A percentile compares a stretch with the other conserved stretches of the same genome.
Conservation (phyloP, 306 rosid genomes). For the Ormosia emarginata region DNA sequence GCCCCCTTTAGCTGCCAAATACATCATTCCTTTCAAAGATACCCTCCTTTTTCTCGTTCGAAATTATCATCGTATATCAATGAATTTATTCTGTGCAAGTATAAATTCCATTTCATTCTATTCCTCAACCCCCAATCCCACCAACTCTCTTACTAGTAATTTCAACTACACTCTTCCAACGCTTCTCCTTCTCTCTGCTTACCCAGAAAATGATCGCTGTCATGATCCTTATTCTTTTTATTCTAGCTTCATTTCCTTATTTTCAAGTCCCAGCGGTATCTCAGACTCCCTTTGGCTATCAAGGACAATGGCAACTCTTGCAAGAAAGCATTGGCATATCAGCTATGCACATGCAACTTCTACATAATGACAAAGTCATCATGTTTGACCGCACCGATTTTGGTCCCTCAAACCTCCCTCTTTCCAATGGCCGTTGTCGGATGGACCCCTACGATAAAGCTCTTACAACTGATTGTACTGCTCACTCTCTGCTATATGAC, state of each 20-base stretch:
- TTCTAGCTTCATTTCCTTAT: background rate
- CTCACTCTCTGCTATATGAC: constrained; percentile 77
- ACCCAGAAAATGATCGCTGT: background rate
- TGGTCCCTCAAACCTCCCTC: constrained; percentile 65
- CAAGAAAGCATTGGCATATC: constrained; percentile 63
- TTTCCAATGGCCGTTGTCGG: constrained; percentile 37
- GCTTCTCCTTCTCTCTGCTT: background rate
- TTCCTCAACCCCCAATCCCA: background rate
- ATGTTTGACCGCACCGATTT: constrained; percentile 75
- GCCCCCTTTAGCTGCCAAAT: constrained; percentile 24
- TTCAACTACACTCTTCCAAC: constrained; percentile 34
- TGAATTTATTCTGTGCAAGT: background rate
- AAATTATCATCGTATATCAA: background rate
- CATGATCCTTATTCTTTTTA: constrained; percentile 14
- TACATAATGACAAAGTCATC: constrained; percentile 50
- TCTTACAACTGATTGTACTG: constrained; percentile 59
- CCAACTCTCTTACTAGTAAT: constrained; percentile 22
- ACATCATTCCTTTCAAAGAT: constrained; percentile 15
- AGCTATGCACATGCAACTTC: constrained; percentile 89
- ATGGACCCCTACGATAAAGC: constrained; percentile 33
- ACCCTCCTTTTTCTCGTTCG: background rate
- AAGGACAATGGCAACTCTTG: constrained; percentile 66
- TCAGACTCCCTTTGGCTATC: constrained; percentile 1
- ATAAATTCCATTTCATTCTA: background rate
- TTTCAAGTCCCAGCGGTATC: background rate